Evolutionary conservation across 495 filamentous ascomycete genomes (phyloP), one percentile per base, ranked within the genome.

Genomic region (Aspergillus conjunctus): DNA sequence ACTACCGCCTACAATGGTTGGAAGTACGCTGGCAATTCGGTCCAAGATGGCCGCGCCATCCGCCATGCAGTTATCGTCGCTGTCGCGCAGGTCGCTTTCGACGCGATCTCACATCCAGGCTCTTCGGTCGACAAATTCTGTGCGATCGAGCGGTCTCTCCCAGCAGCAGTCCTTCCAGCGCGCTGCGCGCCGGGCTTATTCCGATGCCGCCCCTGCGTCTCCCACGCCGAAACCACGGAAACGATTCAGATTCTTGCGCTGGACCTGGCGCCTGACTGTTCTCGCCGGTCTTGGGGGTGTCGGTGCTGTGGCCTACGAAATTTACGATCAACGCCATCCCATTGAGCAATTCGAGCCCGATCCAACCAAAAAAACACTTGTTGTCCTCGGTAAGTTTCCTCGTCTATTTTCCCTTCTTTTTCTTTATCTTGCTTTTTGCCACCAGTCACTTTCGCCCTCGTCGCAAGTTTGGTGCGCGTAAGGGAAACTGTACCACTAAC

Each of bases 321-420:
- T 97, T 71, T 96, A 91, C 73, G 75, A 84, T 32, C 85, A 89
- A 63, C 86, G 92, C 59, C 83, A 93, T 73, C 94, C 93, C 7
- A 83, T 82, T 17, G 88, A 94, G 33, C 94, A 98, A 79, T 75
- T 81, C 41, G 82, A 85, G 57, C 87, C 91, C 31, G 92, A 96
- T 77, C 87, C 93, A 59, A 76, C 68, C 54, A 99, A 98, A 91
- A 98, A 98, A 83, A 99, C 92, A 20, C 83, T 99, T 31, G 95
- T 99, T 15, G 87, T 99, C 69, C 83, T 99, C 41, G 94, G 94
- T 97, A 85, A 75, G 87, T 63, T 52, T 43, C 41, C 14, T 17
- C 4, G 18, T 37, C 8, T 3, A 34, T 34, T 56, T 49, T 31
- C 33, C 14, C 0, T 30, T 46, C 22, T 21, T 43, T 39, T 15